Evolutionary conservation across 371 early-diverging fungal genomes (phyloP), one percentile per base, ranked within the genome.

Genomic region (Rhizoclosmatium hyalinum): DNA sequence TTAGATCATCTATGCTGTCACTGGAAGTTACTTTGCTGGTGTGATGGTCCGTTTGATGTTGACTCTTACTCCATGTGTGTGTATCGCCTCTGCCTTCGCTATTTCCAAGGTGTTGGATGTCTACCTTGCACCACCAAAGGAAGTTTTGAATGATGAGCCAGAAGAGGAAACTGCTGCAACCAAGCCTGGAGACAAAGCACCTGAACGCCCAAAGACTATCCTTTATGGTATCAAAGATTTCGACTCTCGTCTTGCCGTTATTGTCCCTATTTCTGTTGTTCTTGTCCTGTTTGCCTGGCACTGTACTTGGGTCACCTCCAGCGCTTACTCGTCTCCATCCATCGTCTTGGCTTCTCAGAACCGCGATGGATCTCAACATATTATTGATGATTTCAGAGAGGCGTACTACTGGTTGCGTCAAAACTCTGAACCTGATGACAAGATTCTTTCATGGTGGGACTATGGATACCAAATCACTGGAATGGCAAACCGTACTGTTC

Each of bases 401-500:
- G 98, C 99, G 0, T 99, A 99, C 86, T 97, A 96, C 81, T 99
- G 98, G 98, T 90, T 99, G 62, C 94, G 97, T 68, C 91, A 97
- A 81, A 99, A 99, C 86, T 96, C 99, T 0, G 85, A 90, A 56
- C 88, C 91, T 45, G 93, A 96, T 77, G 95, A 96, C 77, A 96
- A 96, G 86, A 91, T 99, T 76, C 89, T 98, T 88, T 94, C 98
- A 10, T 99, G 99, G 99, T 99, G 99, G 99, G 99, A 99, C 86
- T 99, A 99, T 80, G 99, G 99, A 5, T 99, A 99, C 84, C 99
- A 99, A 88, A 95, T 99, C 77, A 96, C 99, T 0, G 99, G 99
- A 47, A 96, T 99, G 96, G 93, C 99, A 41, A 94, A 98, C 80
- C 91, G 99, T 43, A 93, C 97, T 0, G 96, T 96, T 0, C 84